Base-by-base conservation (phyloP, 108 stramenopile species). In the Nitzschia sp. region DNA sequence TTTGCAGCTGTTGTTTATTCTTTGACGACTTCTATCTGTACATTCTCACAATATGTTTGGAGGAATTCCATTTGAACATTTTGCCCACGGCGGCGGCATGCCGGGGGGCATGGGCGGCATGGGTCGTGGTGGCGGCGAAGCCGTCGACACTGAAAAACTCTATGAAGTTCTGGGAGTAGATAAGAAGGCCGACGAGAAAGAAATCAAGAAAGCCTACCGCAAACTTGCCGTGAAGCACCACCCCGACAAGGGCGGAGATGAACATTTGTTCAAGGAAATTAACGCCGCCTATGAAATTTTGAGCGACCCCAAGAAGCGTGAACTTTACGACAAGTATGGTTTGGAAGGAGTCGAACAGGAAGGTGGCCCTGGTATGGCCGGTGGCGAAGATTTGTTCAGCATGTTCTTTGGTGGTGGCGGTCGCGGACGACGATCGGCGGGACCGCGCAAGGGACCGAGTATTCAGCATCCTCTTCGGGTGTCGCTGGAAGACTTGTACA, bases 391-490 rank as follows among this genome's bases (percentile, higher is more conserved):
- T 68, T 79, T 98, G 63, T 99, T 99, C 77, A 80, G 82, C 82
- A 94, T 97, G 94, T 97, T 99, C 80, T 98, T 98, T 62, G 98
- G 96, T 26, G 91, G 90, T 21, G 91, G 86, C 24, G 76, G 84
- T 17, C 19, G 49, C 21, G 82, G 85, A 28, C 31, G 81, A 24
- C 79, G 80, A 33, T 31, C 54, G 2, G 55, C 79, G 18, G 95
- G 87, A 55, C 96, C 95, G 0, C 87, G 92, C 53, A 97, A 97
- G 82, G 97, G 97, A 9, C 96, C 95, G 19, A 85, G 91, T 58
- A 84, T 97, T 59, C 89, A 96, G 60, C 96, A 98, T 81, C 92
- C 96, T 13, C 68, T 99, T 62, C 89, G 88, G 63, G 95, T 95
- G 19, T 80, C 86, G 30, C 72, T 99, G 34, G 97, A 99, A 63